Evolutionary conservation across 805 yeast species (phyloP).

Genomic region (Ogataea corticis): DNA sequence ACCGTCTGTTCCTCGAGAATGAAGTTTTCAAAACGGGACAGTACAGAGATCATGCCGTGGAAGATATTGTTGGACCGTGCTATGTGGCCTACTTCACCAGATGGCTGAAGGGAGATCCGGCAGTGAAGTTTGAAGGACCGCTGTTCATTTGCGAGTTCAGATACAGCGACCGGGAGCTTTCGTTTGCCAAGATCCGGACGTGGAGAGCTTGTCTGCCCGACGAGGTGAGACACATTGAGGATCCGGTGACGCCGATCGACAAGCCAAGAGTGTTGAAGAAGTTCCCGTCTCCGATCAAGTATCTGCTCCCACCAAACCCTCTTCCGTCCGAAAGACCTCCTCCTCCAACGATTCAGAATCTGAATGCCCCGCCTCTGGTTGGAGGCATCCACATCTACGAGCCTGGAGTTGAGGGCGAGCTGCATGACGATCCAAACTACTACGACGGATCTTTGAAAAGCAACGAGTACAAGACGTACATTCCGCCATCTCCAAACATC

Average conservation of each 20-base stretch:
- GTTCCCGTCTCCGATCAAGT: conserved; percentile 82
- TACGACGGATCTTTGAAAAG: conserved; percentile 30
- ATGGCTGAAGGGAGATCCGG: conserved; percentile 93
- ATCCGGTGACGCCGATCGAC: conserved; percentile 70
- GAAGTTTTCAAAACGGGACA: conserved; percentile 97
- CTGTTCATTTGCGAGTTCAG: conserved; percentile 93
- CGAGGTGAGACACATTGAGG: conserved; percentile 85
- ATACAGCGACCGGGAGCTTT: conserved; percentile 86
- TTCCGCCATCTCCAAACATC: conserved; percentile 33
- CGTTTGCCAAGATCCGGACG: conserved; percentile 91
- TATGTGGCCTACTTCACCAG: conserved; percentile 93
- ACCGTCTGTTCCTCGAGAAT: conserved; percentile 84
- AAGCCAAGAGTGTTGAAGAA: conserved; percentile 66
- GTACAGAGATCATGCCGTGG: conserved; percentile 88
- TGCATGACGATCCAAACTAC: conserved; percentile 72
- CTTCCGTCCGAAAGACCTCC: conserved; percentile 74
- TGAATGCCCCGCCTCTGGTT: conserved; percentile 89
- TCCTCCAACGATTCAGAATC: conserved; percentile 75
- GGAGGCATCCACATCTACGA: conserved; percentile 88
- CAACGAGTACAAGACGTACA: conserved; percentile 31
- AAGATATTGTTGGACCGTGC: conserved; percentile 89
- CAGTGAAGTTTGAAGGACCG: conserved; percentile 73
- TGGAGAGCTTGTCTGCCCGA: conserved; percentile 99
- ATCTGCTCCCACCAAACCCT: conserved; percentile 74
- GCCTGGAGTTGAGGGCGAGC: conserved; percentile 51